A percentile compares a stretch with the other conserved stretches of the same genome.
phyloP scores from a whole-genome alignment of 2,329 filamentous ascomycete genomes.

The Paraconiothyrium sp. region DNA sequence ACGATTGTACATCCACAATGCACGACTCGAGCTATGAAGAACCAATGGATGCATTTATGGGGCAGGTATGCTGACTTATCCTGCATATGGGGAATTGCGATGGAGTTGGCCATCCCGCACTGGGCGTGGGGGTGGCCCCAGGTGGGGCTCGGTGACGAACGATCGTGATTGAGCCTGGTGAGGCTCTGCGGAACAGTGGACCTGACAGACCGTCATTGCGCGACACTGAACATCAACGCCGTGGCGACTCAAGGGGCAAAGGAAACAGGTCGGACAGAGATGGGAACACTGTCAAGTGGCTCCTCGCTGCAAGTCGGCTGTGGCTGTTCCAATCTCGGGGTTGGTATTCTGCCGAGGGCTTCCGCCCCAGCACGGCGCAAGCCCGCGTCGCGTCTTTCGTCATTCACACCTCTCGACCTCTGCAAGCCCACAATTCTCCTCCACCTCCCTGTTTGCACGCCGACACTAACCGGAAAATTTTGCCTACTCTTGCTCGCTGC shows the following conservation, averaged over 20 bases:
- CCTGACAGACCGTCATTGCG: neutral
- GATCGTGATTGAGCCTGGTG: neutral
- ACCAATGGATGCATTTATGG: neutral
- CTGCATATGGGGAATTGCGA: neutral
- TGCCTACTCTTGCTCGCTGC: neutral
- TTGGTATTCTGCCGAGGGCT: constrained; percentile 11
- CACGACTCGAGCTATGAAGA: constrained; percentile 1
- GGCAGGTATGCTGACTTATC: neutral
- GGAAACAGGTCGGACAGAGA: neutral
- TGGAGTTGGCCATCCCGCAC: constrained; percentile 4
- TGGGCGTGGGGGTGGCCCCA: constrained; percentile 8
- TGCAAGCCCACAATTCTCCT: constrained; percentile 14
- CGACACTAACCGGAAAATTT: constrained; percentile 25
- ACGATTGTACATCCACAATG: neutral
- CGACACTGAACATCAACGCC: neutral
- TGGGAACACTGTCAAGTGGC: neutral
- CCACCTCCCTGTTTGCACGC: constrained; percentile 10
- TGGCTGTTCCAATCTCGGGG: constrained; percentile 10
- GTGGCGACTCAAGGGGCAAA: neutral
- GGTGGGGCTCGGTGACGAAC: constrained; percentile 1
- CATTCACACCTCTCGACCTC: constrained; percentile 13
- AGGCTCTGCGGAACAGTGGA: constrained; percentile 8
- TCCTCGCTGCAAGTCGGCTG: neutral
- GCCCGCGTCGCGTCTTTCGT: constrained; percentile 19
- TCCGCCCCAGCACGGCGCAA: constrained; percentile 9